Base-by-base conservation (phyloP, 2,329 filamentous ascomycete genomes). In the Dactylellina cionopaga region DNA sequence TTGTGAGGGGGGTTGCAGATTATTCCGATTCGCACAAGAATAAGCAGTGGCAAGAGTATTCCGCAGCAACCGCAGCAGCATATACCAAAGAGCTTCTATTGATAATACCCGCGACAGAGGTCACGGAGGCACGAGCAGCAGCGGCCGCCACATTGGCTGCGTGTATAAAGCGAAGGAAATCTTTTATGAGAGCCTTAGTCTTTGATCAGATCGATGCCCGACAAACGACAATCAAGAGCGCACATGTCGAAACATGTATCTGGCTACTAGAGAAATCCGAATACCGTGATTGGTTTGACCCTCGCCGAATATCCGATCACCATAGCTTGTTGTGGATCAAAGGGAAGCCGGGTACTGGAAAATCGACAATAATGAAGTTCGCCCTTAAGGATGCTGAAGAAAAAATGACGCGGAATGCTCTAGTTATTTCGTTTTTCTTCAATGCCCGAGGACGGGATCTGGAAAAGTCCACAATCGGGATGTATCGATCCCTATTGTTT, bases 401-500 rank as follows among this genome's bases (percentile, higher is more conserved):
- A 15, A 72, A 54, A 17, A 77, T 75, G 22, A 24, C 49, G 1
- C n/a, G n/a, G n/a, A 69, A 75, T 11, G 64, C 70, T 0, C 39
- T 78, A 0, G 73, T 82, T 0, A 62, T 83, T 0, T 81, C 80
- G 0, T 85, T 84, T 75, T 85, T 84, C 78, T 85, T 85, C 79
- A 82, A 84, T 60, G 83, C 83, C 0, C 77, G 82, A 59, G 83
- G 83, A 0, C 77, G 78, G 0, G 29, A 77, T 3, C 75, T 84
- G 6, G 83, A 87, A 46, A 84, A 79, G 56, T 81, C 84, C 0
- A 79, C 80, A 0, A 24, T 78, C 0, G 85, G 86, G 0, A 81
- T 87, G 77, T 86, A 85, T 72, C 80, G 84, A 1, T 84, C 84
- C 0, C 59, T 87, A 0, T 60, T 87, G 0, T 71, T 79, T 1